phyloP scores from a whole-genome alignment of 2,329 filamentous ascomycete species.

The Phaeoacremonium minimum region DNA sequence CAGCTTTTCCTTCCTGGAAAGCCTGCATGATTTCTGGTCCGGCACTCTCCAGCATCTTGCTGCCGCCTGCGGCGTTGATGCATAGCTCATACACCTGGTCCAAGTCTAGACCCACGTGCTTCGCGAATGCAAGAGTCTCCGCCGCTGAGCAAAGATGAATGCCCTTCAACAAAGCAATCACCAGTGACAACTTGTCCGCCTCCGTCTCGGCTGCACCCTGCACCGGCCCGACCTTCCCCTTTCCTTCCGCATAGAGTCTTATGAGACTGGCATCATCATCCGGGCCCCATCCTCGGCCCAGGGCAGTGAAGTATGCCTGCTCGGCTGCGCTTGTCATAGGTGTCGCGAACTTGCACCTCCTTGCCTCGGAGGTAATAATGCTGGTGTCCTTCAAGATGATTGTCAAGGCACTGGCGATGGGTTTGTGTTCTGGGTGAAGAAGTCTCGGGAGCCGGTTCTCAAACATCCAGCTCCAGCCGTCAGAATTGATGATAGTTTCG shows the following conservation, averaged over 20 bases:
- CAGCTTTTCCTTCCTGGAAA: conserved; percentile 18
- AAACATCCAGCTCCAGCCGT: conserved; percentile 58
- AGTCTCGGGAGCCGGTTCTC: conserved; percentile 55
- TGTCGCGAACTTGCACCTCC: conserved; percentile 51
- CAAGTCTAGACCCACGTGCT: conserved; percentile 34
- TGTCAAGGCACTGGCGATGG: conserved; percentile 52
- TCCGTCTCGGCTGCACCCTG: conserved; percentile 20
- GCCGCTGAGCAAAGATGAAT: conserved; percentile 38
- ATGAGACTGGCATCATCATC: conserved; percentile 40
- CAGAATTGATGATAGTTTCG: conserved; percentile 37
- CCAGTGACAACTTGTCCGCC: conserved; percentile 30
- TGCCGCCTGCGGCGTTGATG: conserved; percentile 39
- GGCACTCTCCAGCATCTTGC: conserved; percentile 27
- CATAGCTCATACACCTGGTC: conserved; percentile 40
- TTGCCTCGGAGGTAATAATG: conserved; percentile 64
- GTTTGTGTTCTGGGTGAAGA: conserved; percentile 44
- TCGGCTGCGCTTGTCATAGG: conserved; percentile 60
- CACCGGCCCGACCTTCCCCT: conserved; percentile 23
- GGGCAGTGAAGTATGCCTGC: conserved; percentile 57
- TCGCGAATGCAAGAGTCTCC: conserved; percentile 37
- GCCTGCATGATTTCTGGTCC: conserved; percentile 33
- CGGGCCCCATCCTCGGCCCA: conserved; percentile 49
- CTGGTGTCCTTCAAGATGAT: conserved; percentile 59
- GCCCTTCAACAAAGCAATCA: conserved; percentile 32
- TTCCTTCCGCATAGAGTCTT: conserved; percentile 34